Base-by-base conservation (phyloP, 1,139 yeast genomes). In the Blastobotrys malaysiensis region DNA sequence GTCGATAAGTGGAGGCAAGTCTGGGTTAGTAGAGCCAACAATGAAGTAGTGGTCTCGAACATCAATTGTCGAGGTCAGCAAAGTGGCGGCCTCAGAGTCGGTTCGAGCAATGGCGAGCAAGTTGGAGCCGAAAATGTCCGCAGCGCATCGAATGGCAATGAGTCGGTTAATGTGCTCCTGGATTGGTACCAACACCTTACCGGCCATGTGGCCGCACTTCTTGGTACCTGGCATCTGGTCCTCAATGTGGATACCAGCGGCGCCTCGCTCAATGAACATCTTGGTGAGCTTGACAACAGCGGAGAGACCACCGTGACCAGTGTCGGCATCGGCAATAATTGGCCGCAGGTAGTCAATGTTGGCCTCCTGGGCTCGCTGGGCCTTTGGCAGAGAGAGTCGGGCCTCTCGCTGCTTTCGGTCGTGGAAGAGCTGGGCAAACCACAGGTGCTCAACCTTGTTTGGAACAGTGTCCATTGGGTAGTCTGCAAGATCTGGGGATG, bases 141-240 rank as follows among this genome's bases (percentile, higher is more conserved):
- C 97, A 65, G 95, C 84, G 59, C 97, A 93, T 75, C 99, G 86
- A 68, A 91, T 88, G 55, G 97, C 95, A 63, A 89, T 86, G 71
- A 91, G 79, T 73, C 98, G 83, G 77, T 88, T 88, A 72, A 91
- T 87, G 75, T 91, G 98, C 76, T 93, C 98, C 75, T 89, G 96
- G 58, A 90, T 95, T 58, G 99, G 99, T 59, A 91, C 97, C 66
- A 91, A 83, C 58, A 95, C 97, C 76, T 95, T 90, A 66, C 99
- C 99, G 63, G 96, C 98, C 97, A 91, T 89, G 73, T 86, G 91
- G 61, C 98, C 98, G 78, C 98, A 91, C 77, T 93, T 93, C 75
- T 91, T 91, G 69, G 97, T 91, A 69, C 98, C 97, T 55, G 98
- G 97, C 57, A 97, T 96, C 78, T 93, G 98, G 75, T 91, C 98